phyloP scores from a whole-genome alignment of 768 basidiomycete genomes.

The Leucosporidium creatinivorum region DNA sequence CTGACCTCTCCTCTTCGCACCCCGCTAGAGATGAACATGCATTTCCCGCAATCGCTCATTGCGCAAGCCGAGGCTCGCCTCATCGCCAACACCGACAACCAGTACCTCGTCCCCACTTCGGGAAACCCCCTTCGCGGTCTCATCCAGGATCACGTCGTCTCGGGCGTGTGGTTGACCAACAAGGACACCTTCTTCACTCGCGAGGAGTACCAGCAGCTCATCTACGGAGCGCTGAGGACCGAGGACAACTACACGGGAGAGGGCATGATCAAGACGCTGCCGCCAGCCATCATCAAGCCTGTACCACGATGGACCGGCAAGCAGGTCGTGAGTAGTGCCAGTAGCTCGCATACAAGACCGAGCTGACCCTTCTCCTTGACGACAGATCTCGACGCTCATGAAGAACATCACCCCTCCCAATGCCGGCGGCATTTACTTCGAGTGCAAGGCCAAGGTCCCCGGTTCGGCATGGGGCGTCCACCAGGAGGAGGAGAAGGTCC shows the following conservation, averaged over 20 bases:
- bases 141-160: slow-evolving; percentile 98
- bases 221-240: slow-evolving; percentile 87
- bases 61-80: slow-evolving; percentile 88
- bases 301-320: slow-evolving; percentile 93
- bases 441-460: slow-evolving; percentile 80
- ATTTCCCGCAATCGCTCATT: slow-evolving; percentile 95
- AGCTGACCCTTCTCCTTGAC: not conserved
- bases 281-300: slow-evolving; percentile 89
- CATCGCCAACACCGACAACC: slow-evolving; percentile 96
- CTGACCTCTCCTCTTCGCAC: not conserved
- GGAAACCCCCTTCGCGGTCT: slow-evolving; percentile 95
- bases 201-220: slow-evolving; percentile 89
- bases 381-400: slow-evolving; percentile 84
- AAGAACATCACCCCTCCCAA: slow-evolving; percentile 78
- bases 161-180: slow-evolving; percentile 98
- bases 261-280: slow-evolving; percentile 67
- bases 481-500: slow-evolving; percentile 73
- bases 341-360: not conserved
- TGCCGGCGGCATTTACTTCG: slow-evolving; percentile 72
- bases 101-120: slow-evolving; percentile 97
- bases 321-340: slow-evolving; percentile 64
- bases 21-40: slow-evolving; percentile 90
- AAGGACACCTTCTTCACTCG: slow-evolving; percentile 91
- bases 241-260: slow-evolving; percentile 62
- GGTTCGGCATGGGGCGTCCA: slow-evolving; percentile 55